Base-by-base conservation (phyloP, 1,284 basidiomycete species). In the Amylostereum chailletii region DNA sequence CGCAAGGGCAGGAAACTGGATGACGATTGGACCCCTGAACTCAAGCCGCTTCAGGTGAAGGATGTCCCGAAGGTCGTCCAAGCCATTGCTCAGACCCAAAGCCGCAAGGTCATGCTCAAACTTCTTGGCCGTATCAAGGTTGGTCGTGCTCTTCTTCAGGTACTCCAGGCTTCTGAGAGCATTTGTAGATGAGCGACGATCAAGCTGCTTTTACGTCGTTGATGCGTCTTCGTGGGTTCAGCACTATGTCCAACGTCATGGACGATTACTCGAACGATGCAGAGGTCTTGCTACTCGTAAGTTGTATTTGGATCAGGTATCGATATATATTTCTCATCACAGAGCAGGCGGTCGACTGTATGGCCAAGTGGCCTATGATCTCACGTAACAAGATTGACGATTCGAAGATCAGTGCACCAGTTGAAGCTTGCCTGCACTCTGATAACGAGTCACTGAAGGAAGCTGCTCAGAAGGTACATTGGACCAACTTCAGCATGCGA, bases 361-460 rank as follows among this genome's bases (percentile, higher is more conserved):
- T 96, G 75, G 59, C 66, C 48, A 72, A 69, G 4, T 97, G 93
- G 94, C 91, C 91, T 0, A 69, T 97, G 30, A 74, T 91, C 46
- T 85, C 86, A 47, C 81, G 90, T 45, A 97, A 97, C 71, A 99
- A 99, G 69, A 83, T 99, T 34, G 90, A 93, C 53, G 90, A 92
- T 62, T 92, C 90, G 0, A 82, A 82, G 60, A 82, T 96, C 45
- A 77, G 81, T 53, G 68, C 77, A 19, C 76, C 81, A 4, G 81
- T 96, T n/a, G 69, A 76, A 59, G 59, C 54, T 1, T 79, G 79
- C 44, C 58, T 73, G 1, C 66, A 76, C 41, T 76, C 75, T 5
- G 82, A 81, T 50, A 76, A 83, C 55, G 79, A 79, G 54, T 62
- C 56, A 4, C 66, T 88, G 44, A 76, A 75, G 53, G 62, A 64